Evolutionary conservation across 2,329 filamentous ascomycete genomes (phyloP), one percentile per base, ranked within the genome.

Genomic region (Penicillium sp.): DNA sequence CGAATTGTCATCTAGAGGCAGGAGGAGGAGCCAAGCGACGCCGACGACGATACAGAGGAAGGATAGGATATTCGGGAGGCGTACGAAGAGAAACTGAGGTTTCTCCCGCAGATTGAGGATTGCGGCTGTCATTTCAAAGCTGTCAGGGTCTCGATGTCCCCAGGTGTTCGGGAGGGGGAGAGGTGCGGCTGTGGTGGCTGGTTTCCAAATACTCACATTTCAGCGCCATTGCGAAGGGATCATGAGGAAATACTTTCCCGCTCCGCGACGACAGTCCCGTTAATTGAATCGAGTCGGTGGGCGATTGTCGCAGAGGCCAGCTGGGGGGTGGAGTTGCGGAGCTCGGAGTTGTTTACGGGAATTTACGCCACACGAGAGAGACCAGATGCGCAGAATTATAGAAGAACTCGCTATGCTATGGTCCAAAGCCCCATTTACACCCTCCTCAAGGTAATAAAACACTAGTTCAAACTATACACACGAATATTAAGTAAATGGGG

Each of bases 1-100:
- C 44, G 91, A 96, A 77, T 97, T 96, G 60, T 92, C 84, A 72
- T 97, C 84, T 46, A 97, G 81, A 2, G 94, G 94, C 1, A 99
- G 84, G 26, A 97, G 80, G 18, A 97, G 84, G 12, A 99, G 85
- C 90, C 93, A 99, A 62, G 85, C 83, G 49, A 97, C 83, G 46
- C 94, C 94, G 64, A 96, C 83, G 42, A 93, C 65, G 63, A 97
- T 85, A 74, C 89, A 95, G 33, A 96, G 77, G 45, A 91, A 81
- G 27, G 93, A 97, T 27, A 97, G 77, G 76, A 95, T 93, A 12
- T 91, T 90, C 33, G 93, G 92, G 15, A 96, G 76, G 75, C 89
- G 90, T n/a, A 69, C 66, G 59, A 69, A 73, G 58, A 94, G 84
- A 51, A 96, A 79, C 60, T 89, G 84, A 64, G 90, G 88, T 72